Percentiles rank a stretch among this genome's conserved stretches.
phyloP scores from a whole-genome alignment of 768 basidiomycete species.

The Paxillus ammoniavirescens region DNA sequence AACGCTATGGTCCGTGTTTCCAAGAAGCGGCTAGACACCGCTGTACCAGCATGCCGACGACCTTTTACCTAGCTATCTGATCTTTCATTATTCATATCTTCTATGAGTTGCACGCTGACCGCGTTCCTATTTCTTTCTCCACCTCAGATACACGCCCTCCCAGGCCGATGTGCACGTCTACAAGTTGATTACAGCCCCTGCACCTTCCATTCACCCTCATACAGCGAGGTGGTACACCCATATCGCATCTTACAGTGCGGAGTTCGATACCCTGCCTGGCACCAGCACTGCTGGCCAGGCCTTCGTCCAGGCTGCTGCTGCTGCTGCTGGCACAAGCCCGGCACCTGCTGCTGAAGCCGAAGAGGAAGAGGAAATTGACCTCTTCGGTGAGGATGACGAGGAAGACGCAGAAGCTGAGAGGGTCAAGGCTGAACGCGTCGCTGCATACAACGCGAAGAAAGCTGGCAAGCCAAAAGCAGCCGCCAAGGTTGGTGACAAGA shows the following conservation, averaged over 20 bases:
- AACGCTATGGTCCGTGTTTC: constrained; percentile 96
- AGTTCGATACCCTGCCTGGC: constrained; percentile 78
- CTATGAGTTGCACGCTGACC: constrained; percentile 5
- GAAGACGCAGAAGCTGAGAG: constrained; percentile 84
- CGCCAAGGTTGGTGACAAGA: constrained; percentile 65
- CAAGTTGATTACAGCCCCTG: constrained; percentile 72
- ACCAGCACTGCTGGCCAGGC: constrained; percentile 79
- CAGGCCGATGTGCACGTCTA: constrained; percentile 94
- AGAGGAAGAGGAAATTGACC: constrained; percentile 74
- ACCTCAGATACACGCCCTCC: constrained; percentile 77
- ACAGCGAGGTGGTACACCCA: constrained; percentile 92
- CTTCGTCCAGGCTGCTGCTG: constrained; percentile 55
- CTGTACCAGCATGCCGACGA: constrained; percentile 74
- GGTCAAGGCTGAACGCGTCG: constrained; percentile 89
- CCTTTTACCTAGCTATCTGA: constrained; percentile 74
- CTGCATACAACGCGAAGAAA: constrained; percentile 92
- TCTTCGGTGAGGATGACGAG: constrained; percentile 85
- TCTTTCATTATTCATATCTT: constrained; percentile 15
- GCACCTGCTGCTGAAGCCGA: constrained; percentile 43
- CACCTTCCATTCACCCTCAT: constrained; percentile 64
- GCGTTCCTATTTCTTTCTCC: constrained; percentile 4
- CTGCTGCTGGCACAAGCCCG: constrained; percentile 33
- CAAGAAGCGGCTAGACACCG: constrained; percentile 93
- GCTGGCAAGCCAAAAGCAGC: constrained; percentile 83
- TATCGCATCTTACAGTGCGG: constrained; percentile 81